Evolutionary conservation across 495 filamentous ascomycete genomes (phyloP), one percentile per base, ranked within the genome.

Genomic region (Talaromyces liani): DNA sequence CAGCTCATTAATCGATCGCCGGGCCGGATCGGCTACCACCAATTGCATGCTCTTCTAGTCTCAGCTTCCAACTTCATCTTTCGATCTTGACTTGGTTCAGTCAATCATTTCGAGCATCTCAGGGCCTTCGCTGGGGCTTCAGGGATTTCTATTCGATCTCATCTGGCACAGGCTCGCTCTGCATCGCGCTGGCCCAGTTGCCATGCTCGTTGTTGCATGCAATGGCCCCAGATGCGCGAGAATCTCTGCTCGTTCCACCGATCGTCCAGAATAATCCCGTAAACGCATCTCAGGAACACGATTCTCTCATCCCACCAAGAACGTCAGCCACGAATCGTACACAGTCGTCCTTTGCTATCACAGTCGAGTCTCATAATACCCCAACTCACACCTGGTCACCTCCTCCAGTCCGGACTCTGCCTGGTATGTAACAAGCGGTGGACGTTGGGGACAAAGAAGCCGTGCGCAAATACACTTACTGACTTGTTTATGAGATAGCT

Each of bases 181-280:
- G 22, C 33, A 22, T 65, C 65, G 59, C 68, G 67, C 67, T 58
- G 39, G 64, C 68, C 60, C 64, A 60, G 63, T 63, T 63, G 62
- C 63, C 66, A 62, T 45, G 57, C 57, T 60, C 60, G 65, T 71
- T 67, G 67, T 65, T 65, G 56, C 65, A 67, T 70, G 73, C 65
- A 68, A 75, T 75, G 73, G 71, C 73, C 61, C 71, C 71, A 49
- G 69, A 73, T 75, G 73, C 64, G 66, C 65, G 66, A 63, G 66
- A 67, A 45, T 64, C 62, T 24, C 60, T 31, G 34, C 29, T 63
- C 45, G 63, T 64, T 49, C 60, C 65, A 61, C 69, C 65, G 61
- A 45, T 53, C 25, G 36, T 47, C 14, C 49, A 25, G 18, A 63
- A 33, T 34, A 56, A 18, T 20, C 25, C 36, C 8, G 2, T 20